These are phyloP conservation scores for Alternaria arbusti DNA, from an alignment of 2,329 filamentous ascomycete genomes.

Conservation along the genomic window DNA sequence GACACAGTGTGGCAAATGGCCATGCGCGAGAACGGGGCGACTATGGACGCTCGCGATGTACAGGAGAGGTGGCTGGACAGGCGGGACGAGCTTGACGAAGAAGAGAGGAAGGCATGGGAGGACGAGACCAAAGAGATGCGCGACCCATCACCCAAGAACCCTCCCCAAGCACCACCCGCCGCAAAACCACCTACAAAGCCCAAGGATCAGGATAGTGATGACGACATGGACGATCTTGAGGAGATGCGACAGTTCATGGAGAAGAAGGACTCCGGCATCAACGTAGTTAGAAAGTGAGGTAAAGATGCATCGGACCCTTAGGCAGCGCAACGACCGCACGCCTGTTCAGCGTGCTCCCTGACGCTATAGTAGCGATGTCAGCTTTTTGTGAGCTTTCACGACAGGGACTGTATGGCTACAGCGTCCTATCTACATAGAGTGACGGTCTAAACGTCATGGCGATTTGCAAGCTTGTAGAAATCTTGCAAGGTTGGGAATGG, in stretches of 20 bases:
- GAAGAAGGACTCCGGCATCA: constrained; percentile 68
- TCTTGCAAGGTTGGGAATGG: not conserved
- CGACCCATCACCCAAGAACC: constrained; percentile 21
- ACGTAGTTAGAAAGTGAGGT: constrained; percentile 66
- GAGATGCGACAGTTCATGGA: constrained; percentile 49
- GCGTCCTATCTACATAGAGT: not conserved
- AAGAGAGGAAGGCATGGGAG: constrained; percentile 76
- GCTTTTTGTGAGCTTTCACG: not conserved
- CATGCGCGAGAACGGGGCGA: constrained; percentile 73
- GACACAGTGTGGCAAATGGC: constrained; percentile 97
- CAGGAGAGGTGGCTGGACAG: constrained; percentile 96
- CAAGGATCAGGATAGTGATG: constrained; percentile 28
- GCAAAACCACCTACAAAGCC: constrained; percentile 9
- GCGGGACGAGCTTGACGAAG: constrained; percentile 84
- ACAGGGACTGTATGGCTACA: not conserved
- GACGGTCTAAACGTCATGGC: not conserved
- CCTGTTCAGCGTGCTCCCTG: not conserved
- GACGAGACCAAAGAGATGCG: constrained; percentile 67
- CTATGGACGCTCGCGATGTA: constrained; percentile 84
- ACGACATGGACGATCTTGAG: constrained; percentile 48
- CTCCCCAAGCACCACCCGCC: constrained; percentile 1
- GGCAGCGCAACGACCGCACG: not conserved
- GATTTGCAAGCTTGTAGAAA: not conserved
- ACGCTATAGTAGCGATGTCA: not conserved
- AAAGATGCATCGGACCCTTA: not conserved